Evolutionary conservation across 371 early-diverging fungal genomes (phyloP), one percentile per base, ranked within the genome.

Genomic region (Batrachochytrium dendrobatidis): DNA sequence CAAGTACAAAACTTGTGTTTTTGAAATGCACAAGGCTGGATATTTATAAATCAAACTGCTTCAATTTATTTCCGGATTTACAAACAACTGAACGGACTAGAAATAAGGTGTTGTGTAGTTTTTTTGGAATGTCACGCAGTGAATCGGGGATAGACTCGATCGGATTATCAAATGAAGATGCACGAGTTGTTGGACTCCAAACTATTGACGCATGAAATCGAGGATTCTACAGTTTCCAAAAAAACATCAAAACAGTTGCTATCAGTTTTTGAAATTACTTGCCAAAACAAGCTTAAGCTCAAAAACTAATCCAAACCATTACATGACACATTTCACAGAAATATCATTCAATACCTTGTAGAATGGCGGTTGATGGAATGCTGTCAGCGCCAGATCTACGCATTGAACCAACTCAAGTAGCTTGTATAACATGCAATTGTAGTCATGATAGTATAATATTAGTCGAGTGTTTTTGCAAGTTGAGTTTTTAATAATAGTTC

Each of bases 341-440:
- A n/a, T n/a, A n/a, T n/a, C n/a, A n/a, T n/a, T n/a, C n/a, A n/a
- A n/a, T n/a, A 62, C 64, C 43, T 69, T 59, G 52, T 65, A 69
- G 34, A 69, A 69, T 22, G 48, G 48, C 31, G 45, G 33, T 33
- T 65, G 52, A 1, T 53, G 48, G 39, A 62, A 65, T 43, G 22
- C 17, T 28, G 29, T 18, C 3, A 69, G 28, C 20, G 50, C 61
- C 10, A 45, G 17, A 43, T 66, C 58, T 20, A 64, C 60, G 17
- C 32, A 43, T 18, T 29, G 24, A 6, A 66, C 31, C 22, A 56
- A 10, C 2, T 34, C 12, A 18, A 26, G n/a, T 18, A 67, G 58
- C 67, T 67, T 10, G 17, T 15, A 56, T 10, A 28, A 30, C 29
- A 10, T 12, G 24, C 5, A 43, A 43, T 31, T 60, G 18, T 28